Base-by-base conservation (phyloP, 345 rosid species). In the Mercurialis annua region DNA sequence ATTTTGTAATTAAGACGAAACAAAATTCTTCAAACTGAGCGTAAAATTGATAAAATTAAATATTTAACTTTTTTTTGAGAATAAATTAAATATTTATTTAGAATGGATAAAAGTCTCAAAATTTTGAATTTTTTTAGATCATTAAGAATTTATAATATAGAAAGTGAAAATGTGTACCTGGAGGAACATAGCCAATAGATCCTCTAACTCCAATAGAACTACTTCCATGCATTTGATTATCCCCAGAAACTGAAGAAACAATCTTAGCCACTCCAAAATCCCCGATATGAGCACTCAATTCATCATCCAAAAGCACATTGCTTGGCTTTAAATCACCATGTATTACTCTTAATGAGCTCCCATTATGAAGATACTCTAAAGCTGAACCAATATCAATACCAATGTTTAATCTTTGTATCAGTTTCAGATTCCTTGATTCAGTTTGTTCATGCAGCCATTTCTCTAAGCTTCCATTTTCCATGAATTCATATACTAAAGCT, bases 251-350 rank as follows among this genome's bases (percentile, higher is more conserved):
- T 66, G 60, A 29, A 2, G 49, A 30, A 6, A 67, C 11, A 54
- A 66, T 27, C 55, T 52, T 59, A 23, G 76, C 61, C 14, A 72
- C 50, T 9, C 77, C 72, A 26, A 67, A 67, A 29, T 73, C 76
- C 24, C 66, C 70, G 20, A 66, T 70, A 38, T 50, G 38, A 26
- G 61, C 66, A n/a, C 43, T 59, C 76, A 59, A 59, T 26, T 73
- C 48, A 6, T 30, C 62, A 44, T 66, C 67, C 4, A 73, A 50
- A 43, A 72, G 76, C 27, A 65, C 29, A 51, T 72, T 58, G 58
- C 61, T 65, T 10, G 76, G 76, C 60, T 68, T 72, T 60, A 72
- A 18, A 50, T 66, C 76, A 40, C 71, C 40, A 30, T 66, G 76
- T 2, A 64, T 20, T 33, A 40, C n/a, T 16, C 49, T 31, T 23